These are phyloP conservation scores for Colletotrichum salicis DNA, from an alignment of 2,329 filamentous ascomycete genomes.

Conservation along the genomic window DNA sequence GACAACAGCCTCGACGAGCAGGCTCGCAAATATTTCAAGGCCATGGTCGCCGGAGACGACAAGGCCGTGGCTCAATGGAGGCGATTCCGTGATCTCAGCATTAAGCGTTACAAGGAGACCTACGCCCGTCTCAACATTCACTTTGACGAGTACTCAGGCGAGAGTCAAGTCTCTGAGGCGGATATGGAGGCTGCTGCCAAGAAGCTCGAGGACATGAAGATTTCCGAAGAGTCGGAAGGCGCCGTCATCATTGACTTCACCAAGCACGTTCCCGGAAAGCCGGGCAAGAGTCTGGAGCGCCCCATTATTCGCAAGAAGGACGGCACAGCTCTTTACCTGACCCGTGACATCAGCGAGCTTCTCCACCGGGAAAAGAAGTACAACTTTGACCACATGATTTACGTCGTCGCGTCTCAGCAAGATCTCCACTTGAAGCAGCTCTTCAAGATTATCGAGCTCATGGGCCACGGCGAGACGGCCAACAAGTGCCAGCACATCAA, in stretches of 20 bases:
- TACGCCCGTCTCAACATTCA: slow-evolving; percentile 77
- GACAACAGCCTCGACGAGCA: slow-evolving; percentile 75
- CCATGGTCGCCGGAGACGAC: slow-evolving; percentile 75
- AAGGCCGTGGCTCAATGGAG: slow-evolving; percentile 71
- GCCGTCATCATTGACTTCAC: slow-evolving; percentile 79
- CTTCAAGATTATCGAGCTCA: slow-evolving; percentile 80
- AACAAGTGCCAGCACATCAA: slow-evolving; percentile 78
- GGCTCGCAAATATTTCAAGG: slow-evolving; percentile 77
- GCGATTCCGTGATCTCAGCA: slow-evolving; percentile 74
- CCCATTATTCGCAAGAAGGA: slow-evolving; percentile 78
- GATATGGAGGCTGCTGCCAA: slow-evolving; percentile 73
- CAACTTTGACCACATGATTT: slow-evolving; percentile 76
- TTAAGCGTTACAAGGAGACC: slow-evolving; percentile 73
- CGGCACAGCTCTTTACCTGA: slow-evolving; percentile 81
- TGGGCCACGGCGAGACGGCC: slow-evolving; percentile 75
- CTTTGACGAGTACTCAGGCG: slow-evolving; percentile 79
- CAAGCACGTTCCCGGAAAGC: slow-evolving; percentile 73
- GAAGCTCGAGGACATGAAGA: slow-evolving; percentile 70
- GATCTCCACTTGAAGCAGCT: slow-evolving; percentile 79
- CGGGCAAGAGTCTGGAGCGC: slow-evolving; percentile 75
- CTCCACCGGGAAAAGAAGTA: slow-evolving; percentile 69
- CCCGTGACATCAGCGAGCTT: slow-evolving; percentile 81
- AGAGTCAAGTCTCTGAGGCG: slow-evolving; percentile 76
- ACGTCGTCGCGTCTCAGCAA: slow-evolving; percentile 78
- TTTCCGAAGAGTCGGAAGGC: slow-evolving; percentile 77